A percentile compares a stretch with the other conserved stretches of the same genome.
Evolutionary conservation across 2,329 filamentous ascomycete genomes (phyloP).

Genomic region (Neopestalotiopsis sp.): DNA sequence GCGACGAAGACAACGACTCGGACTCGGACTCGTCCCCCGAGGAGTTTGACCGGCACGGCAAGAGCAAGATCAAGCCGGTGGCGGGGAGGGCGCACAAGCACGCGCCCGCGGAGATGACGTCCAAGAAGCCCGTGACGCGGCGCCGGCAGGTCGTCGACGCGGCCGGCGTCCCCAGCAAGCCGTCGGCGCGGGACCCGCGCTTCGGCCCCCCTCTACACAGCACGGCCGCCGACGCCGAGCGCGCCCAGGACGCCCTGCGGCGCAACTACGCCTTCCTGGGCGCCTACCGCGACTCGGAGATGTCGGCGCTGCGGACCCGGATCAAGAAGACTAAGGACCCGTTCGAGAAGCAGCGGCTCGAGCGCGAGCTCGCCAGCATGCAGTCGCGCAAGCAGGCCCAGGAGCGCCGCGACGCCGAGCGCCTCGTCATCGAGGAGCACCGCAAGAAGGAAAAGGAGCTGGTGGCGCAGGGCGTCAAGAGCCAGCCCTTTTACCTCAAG

Average conservation of each 20-base stretch:
- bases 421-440: slow-evolving; percentile 75
- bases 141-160: slow-evolving; percentile 73
- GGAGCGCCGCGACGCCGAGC: slow-evolving; percentile 70
- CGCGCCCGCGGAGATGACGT: slow-evolving; percentile 82
- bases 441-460: slow-evolving; percentile 82
- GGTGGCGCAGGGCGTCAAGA: slow-evolving; percentile 74
- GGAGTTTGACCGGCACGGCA: slow-evolving; percentile 42
- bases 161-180: slow-evolving; percentile 49
- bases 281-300: slow-evolving; percentile 84
- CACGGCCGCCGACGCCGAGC: slow-evolving; percentile 37
- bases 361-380: slow-evolving; percentile 77
- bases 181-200: slow-evolving; percentile 76
- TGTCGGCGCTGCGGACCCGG: slow-evolving; percentile 72
- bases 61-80: slow-evolving; percentile 28
- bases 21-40: slow-evolving; percentile 27
- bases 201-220: slow-evolving; percentile 75
- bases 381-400: slow-evolving; percentile 77
- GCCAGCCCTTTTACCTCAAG: slow-evolving; percentile 94
- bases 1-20: slow-evolving; percentile 30
- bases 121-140: slow-evolving; percentile 82
- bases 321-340: slow-evolving; percentile 59
- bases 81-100: slow-evolving; percentile 75
- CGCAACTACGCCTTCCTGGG: slow-evolving; percentile 88
- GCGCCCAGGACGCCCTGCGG: slow-evolving; percentile 63
- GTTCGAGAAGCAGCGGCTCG: slow-evolving; percentile 68